Evolutionary conservation across 1,284 basidiomycete species (phyloP), one percentile per base, ranked within the genome.

Genomic region (Cutaneotrichosporon cutaneum): DNA sequence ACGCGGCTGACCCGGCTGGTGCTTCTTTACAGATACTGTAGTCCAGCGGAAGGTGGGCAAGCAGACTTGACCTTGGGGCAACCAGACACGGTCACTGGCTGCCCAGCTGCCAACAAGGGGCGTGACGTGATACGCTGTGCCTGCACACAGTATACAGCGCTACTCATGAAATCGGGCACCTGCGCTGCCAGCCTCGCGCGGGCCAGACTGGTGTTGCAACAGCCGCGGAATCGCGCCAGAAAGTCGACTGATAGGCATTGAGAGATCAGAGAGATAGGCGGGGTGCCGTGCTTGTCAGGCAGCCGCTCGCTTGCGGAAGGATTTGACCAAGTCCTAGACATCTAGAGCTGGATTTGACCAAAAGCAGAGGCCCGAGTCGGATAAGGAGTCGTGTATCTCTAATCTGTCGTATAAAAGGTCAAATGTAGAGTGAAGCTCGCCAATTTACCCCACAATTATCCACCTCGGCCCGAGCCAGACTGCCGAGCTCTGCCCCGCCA

Each of bases 371-470:
- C 39, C 39, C 18, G 16, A 18, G 39, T 42, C 39, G 39, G 39
- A 42, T 42, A 18, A 8, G 16, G 39, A n/a, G n/a, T 42, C 39
- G 39, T 18, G 39, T 42, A 42, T 42, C 39, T 42, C 39, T 42
- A 42, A 42, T 42, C 39, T 30, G 48, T 50, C 45, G 45, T 48
- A 27, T 48, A 48, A 48, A 48, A 24, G 26, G 45, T 42, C 39
- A 48, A 48, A 48, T 48, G 22, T 10, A 11, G 1, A 3, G 9
- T 1, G 16, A 5, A 11, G 16, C n/a, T 53, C 52, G 52, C 33
- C 35, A 39, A 54, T 26, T 24, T 54, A 39, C 52, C 52, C 52
- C 52, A 33, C 35, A 39, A 9, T 54, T 35, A 54, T 26, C 52
- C 33, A 39, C 6, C 22, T 54, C 52, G 52, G 52, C 14, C 52